Conservation (phyloP, 306 rosid species). For the Citrullus colocynthis region DNA sequence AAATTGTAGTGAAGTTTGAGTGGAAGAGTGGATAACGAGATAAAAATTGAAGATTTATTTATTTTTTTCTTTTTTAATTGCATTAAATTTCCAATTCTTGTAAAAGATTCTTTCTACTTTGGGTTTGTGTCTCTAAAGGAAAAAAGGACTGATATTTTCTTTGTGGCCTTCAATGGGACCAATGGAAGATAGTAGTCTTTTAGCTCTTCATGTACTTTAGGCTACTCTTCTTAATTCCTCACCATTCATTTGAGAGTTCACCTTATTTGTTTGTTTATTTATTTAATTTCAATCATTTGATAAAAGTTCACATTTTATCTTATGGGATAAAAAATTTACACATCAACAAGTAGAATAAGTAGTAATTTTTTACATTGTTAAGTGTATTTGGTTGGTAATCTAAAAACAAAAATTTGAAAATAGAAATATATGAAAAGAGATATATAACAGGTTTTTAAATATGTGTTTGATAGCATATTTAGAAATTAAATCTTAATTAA, state of each 20-base stretch:
- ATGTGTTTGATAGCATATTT: no score
- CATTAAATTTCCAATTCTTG: not conserved
- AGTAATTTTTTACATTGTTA: no score
- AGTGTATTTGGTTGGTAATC: no score
- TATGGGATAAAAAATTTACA: not conserved
- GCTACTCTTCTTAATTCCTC: not conserved
- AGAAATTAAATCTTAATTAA: no score
- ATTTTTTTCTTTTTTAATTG: not conserved
- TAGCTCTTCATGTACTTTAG: not conserved
- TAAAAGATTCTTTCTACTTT: slow-evolving; percentile 6
- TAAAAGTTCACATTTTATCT: not conserved
- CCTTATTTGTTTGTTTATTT: not conserved
- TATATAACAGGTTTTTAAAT: no score
- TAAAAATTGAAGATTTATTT: slow-evolving; percentile 4
- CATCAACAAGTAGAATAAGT: no score
- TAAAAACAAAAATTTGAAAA: no score
- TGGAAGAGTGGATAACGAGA: slow-evolving; percentile 34
- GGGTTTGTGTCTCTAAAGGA: slow-evolving; percentile 4
- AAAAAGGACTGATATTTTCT: slow-evolving; percentile 23
- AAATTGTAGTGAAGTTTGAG: slow-evolving; percentile 10
- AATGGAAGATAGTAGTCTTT: not conserved
- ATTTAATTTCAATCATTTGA: not conserved
- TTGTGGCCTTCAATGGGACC: not conserved
- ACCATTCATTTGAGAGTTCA: not conserved
- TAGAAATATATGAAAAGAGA: no score